phyloP scores from a whole-genome alignment of 192 early-diverging fungal species.

The Pilobolus umbonatus region DNA sequence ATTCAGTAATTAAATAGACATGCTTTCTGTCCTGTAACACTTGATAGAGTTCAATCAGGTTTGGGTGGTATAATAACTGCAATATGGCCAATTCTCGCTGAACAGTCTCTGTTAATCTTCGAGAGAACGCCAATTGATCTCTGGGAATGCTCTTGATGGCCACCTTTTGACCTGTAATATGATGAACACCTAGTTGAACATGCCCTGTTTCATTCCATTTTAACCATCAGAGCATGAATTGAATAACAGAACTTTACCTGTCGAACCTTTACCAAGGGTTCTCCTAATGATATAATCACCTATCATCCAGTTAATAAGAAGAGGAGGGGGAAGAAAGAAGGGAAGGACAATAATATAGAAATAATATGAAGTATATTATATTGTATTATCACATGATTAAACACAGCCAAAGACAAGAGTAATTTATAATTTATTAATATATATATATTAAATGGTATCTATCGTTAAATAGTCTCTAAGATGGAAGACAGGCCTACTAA shows the following conservation, averaged over 20 bases:
- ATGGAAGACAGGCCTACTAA: constrained; percentile 23
- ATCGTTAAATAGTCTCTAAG: constrained; percentile 14
- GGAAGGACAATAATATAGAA: neutral
- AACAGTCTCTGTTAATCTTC: constrained; percentile 4
- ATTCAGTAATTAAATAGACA: constrained; percentile 32
- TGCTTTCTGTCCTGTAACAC: constrained; percentile 21
- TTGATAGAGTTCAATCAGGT: constrained; percentile 19
- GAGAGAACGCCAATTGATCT: constrained; percentile 4
- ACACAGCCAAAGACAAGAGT: too few species aligned
- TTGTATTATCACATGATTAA: too few species aligned
- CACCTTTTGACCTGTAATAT: constrained; percentile 25
- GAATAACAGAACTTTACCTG: too few species aligned
- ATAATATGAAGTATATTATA: too few species aligned
- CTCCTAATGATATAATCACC: constrained; percentile 1
- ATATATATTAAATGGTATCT: too few species aligned
- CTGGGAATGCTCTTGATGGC: constrained; percentile 30
- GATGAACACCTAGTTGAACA: constrained; percentile 26
- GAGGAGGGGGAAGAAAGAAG: neutral
- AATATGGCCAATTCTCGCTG: constrained; percentile 26
- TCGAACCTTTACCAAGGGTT: constrained; percentile 5
- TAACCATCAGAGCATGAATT: too few species aligned
- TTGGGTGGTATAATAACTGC: constrained; percentile 23
- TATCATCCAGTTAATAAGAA: neutral
- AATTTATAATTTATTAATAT: too few species aligned
- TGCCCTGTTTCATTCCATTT: constrained; percentile 7